Evolutionary conservation across 768 basidiomycete genomes (phyloP).

Genomic region (Psilocybe subaeruginosa): DNA sequence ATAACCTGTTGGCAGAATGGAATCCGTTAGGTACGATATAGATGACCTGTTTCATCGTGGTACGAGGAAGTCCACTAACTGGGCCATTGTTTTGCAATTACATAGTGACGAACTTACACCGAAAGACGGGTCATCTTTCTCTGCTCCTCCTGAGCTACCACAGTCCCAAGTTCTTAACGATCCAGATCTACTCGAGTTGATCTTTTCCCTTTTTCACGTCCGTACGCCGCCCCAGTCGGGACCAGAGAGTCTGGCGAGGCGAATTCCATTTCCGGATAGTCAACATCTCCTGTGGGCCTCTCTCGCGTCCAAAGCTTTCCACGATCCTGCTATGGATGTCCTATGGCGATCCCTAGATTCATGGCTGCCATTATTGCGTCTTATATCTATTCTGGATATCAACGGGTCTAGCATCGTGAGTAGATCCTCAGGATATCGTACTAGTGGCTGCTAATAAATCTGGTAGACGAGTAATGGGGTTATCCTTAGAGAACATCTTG

Average conservation of each 20-base stretch:
- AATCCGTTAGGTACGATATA: no score
- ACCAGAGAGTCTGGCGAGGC: neutral
- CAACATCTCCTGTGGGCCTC: conserved; percentile 7
- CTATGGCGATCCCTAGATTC: conserved; percentile 3
- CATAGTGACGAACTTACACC: no score
- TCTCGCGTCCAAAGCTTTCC: neutral
- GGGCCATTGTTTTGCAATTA: no score
- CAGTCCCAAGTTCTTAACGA: neutral
- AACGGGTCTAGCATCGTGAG: neutral
- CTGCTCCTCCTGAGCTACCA: no score
- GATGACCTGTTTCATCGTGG: no score
- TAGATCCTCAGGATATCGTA: no score
- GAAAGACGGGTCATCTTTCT: no score
- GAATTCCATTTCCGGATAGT: neutral
- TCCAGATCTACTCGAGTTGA: neutral
- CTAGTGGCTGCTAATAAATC: no score
- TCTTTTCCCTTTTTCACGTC: neutral
- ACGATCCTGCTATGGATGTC: neutral
- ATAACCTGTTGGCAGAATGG: no score
- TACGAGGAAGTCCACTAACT: no score
- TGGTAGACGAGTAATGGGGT: neutral
- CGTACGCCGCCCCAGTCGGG: neutral
- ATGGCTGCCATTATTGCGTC: neutral
- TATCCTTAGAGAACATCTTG: neutral
- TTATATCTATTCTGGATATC: neutral